Evolutionary conservation across 768 basidiomycete species (phyloP).

Genomic region (Mycena haematopus): DNA sequence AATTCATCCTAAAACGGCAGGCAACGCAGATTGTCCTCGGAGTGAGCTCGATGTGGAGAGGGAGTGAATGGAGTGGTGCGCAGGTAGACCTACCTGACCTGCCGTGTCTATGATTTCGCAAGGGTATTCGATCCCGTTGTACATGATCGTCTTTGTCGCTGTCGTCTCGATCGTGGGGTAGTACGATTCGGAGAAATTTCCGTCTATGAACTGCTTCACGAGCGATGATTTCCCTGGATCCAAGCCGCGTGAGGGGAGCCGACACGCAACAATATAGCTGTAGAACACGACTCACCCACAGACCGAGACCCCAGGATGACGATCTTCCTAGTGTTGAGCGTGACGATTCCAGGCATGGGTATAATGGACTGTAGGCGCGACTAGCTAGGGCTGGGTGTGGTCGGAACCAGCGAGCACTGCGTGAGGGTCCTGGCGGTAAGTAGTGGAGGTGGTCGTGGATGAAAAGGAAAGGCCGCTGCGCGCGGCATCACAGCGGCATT

Average conservation of each 20-base stretch:
- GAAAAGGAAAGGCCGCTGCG: background rate
- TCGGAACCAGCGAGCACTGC: background rate
- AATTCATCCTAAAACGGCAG: conserved; percentile 79
- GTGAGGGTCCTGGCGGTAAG: conserved; percentile 4
- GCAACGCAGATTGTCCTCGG: background rate
- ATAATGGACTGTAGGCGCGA: background rate
- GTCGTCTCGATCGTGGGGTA: conserved; percentile 95
- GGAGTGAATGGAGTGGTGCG: background rate
- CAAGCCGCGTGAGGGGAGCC: conserved; percentile 18
- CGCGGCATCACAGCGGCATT: background rate
- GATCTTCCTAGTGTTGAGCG: conserved; percentile 62
- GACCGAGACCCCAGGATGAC: conserved; percentile 87
- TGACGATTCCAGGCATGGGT: conserved; percentile 15
- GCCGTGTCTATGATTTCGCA: conserved; percentile 99
- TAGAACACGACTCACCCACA: conserved; percentile 66
- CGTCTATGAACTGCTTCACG: conserved; percentile 91
- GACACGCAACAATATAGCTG: conserved; percentile 26
- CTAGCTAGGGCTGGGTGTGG: conserved; percentile 1
- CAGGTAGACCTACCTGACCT: conserved; percentile 73
- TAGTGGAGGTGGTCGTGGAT: too few species aligned
- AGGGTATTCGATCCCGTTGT: conserved; percentile 90
- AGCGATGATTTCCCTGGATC: conserved; percentile 90
- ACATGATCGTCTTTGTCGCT: conserved; percentile 82
- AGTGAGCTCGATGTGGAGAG: conserved; percentile 4
- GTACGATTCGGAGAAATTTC: conserved; percentile 89